phyloP scores from a whole-genome alignment of 2,329 filamentous ascomycete genomes.

The Plectosphaerella plurivora region DNA sequence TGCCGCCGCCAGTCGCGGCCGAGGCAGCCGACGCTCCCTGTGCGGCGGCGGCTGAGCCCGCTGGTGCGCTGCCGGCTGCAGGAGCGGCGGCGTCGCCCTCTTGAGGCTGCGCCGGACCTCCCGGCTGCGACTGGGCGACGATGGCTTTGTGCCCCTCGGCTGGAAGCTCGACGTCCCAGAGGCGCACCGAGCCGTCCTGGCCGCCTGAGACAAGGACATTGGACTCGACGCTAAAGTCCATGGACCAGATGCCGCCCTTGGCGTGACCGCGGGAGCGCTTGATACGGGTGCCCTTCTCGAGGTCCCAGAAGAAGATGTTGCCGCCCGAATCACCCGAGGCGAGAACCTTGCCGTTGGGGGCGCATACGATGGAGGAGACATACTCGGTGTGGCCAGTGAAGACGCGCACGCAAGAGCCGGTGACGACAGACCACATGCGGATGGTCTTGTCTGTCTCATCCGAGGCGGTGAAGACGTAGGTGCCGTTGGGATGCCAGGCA shows the following conservation, averaged over 20 bases:
- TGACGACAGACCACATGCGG: constrained; percentile 94
- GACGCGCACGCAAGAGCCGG: constrained; percentile 81
- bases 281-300: constrained; percentile 77
- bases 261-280: constrained; percentile 94
- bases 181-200: constrained; percentile 84
- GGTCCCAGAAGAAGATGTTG: constrained; percentile 91
- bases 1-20: constrained; percentile 16
- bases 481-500: constrained; percentile 91
- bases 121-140: constrained; percentile 26
- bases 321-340: constrained; percentile 86
- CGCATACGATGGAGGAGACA: constrained; percentile 79
- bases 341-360: constrained; percentile 83
- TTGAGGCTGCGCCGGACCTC: constrained; percentile 8
- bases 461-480: constrained; percentile 89
- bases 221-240: constrained; percentile 91
- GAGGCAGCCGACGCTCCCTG: constrained; percentile 14
- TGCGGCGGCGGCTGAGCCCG: constrained; percentile 12
- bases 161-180: constrained; percentile 85
- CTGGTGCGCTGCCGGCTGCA: constrained; percentile 25
- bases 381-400: constrained; percentile 90
- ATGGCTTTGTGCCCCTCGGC: constrained; percentile 59
- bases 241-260: constrained; percentile 87
- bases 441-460: constrained; percentile 83
- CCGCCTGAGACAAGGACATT: constrained; percentile 86
- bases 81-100: constrained; percentile 31